These are phyloP conservation scores for Penicillium paxilli DNA, from an alignment of 495 filamentous ascomycete species.

Conservation along the genomic window DNA sequence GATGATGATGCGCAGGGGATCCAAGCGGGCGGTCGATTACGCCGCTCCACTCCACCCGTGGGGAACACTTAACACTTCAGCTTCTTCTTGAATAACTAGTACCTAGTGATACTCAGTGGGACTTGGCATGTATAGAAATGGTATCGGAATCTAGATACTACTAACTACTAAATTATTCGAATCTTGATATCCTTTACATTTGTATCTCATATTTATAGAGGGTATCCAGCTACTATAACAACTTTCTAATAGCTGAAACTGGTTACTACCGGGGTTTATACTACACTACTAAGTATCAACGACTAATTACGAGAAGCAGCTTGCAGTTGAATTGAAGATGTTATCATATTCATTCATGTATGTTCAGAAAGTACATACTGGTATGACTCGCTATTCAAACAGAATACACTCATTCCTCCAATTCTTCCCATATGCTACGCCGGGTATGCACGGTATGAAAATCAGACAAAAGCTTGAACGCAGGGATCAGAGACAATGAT, in stretches of 20 bases:
- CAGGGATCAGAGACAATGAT: slow-evolving; percentile 15
- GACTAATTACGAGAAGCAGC: background rate
- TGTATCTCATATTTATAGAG: too few species aligned
- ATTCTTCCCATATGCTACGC: slow-evolving; percentile 28
- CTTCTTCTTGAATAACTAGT: too few species aligned
- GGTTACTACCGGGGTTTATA: too few species aligned
- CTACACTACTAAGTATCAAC: too few species aligned
- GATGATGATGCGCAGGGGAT: slow-evolving; percentile 15
- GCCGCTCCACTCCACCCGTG: slow-evolving; percentile 31
- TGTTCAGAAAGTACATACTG: slow-evolving; percentile 20
- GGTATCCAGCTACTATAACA: too few species aligned
- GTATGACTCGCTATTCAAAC: slow-evolving; percentile 14
- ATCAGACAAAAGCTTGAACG: slow-evolving; percentile 2
- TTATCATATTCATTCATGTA: slow-evolving; percentile 14
- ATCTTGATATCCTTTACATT: too few species aligned
- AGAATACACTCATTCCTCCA: slow-evolving; percentile 10
- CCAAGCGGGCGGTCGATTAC: slow-evolving; percentile 25
- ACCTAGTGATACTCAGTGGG: too few species aligned
- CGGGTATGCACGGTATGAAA: slow-evolving; percentile 25
- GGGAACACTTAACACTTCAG: too few species aligned
- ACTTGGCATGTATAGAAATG: too few species aligned
- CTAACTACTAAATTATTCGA: too few species aligned
- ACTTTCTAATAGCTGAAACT: too few species aligned
- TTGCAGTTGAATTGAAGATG: background rate
- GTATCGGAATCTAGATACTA: too few species aligned